phyloP scores from a whole-genome alignment of 352 stramenopile species.

The Phytopythium delawarense region DNA sequence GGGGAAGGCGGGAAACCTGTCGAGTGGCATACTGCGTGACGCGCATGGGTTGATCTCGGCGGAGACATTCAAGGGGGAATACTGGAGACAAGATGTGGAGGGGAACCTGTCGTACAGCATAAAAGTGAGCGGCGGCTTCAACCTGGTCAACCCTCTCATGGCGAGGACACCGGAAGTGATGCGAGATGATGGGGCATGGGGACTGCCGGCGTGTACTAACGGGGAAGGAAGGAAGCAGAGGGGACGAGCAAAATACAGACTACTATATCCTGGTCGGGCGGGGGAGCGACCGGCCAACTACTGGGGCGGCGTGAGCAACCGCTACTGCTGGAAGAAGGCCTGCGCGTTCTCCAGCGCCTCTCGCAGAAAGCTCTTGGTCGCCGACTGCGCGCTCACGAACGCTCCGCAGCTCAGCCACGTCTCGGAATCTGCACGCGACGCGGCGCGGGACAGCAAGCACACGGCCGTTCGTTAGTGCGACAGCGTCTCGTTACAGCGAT shows the following conservation, averaged over 20 bases:
- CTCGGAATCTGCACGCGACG: conserved; percentile 20
- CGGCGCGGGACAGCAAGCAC: conserved; percentile 3
- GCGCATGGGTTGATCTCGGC: neutral
- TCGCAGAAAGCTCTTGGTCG: conserved; percentile 29
- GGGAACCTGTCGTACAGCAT: neutral
- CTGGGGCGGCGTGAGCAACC: neutral
- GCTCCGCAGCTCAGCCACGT: conserved; percentile 31
- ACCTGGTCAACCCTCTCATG: neutral
- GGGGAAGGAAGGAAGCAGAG: neutral
- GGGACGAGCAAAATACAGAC: conserved; percentile 6
- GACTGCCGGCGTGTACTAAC: conserved; percentile 1
- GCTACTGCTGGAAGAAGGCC: conserved; percentile 24
- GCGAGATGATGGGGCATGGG: neutral
- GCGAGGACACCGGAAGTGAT: too few relatives aligned
- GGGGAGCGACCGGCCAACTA: neutral
- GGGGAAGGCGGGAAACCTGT: neutral
- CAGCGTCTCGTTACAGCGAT: neutral
- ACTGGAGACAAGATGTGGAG: too few relatives aligned
- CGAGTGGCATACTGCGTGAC: neutral
- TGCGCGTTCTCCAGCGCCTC: conserved; percentile 21
- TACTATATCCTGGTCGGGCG: conserved; percentile 4
- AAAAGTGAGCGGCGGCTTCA: neutral
- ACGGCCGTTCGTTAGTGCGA: neutral
- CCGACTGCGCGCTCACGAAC: conserved; percentile 33
- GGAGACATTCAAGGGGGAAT: neutral